phyloP scores from a whole-genome alignment of 257 asterid genomes.

The Nemophila menziesii region DNA sequence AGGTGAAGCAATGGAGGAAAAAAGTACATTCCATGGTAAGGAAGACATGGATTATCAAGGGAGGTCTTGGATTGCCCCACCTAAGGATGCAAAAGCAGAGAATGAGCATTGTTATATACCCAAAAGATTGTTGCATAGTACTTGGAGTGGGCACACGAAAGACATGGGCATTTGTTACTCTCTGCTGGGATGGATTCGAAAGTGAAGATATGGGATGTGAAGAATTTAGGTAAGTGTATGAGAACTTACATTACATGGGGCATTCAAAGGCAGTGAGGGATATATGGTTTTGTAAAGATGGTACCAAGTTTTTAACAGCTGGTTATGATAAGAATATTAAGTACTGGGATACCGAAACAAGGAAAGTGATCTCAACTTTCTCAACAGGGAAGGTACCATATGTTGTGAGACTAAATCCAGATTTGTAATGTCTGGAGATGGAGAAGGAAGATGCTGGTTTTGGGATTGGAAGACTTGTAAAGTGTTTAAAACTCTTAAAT shows the following conservation, averaged over 20 bases:
- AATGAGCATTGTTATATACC: constrained; percentile 98
- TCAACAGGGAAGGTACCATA: constrained; percentile 88
- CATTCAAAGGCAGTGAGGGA: constrained; percentile 87
- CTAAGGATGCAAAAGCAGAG: constrained; percentile 88
- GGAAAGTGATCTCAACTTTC: constrained; percentile 87
- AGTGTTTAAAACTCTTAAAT: constrained; percentile 84
- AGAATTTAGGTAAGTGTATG: constrained; percentile 84
- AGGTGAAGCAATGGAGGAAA: constrained; percentile 50
- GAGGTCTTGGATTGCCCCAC: constrained; percentile 90
- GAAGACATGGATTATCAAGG: constrained; percentile 98
- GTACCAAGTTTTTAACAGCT: constrained; percentile 83
- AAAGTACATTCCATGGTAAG: constrained; percentile 82
- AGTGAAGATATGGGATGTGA: constrained; percentile 97
- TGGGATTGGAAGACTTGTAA: constrained; percentile 99
- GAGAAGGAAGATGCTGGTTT: constrained; percentile 98
- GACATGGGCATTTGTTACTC: constrained; percentile 84
- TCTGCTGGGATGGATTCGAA: constrained; percentile 98
- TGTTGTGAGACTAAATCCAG: constrained; percentile 92
- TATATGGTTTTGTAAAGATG: constrained; percentile 86
- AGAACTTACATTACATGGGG: constrained; percentile 98
- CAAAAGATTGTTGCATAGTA: constrained; percentile 83
- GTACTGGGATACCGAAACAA: constrained; percentile 99
- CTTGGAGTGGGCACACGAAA: constrained; percentile 95
- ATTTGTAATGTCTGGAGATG: constrained; percentile 97
- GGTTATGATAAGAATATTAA: constrained; percentile 90